Evolutionary conservation across 2,329 filamentous ascomycete genomes (phyloP).

Genomic region (Stemphylium vesicarium): DNA sequence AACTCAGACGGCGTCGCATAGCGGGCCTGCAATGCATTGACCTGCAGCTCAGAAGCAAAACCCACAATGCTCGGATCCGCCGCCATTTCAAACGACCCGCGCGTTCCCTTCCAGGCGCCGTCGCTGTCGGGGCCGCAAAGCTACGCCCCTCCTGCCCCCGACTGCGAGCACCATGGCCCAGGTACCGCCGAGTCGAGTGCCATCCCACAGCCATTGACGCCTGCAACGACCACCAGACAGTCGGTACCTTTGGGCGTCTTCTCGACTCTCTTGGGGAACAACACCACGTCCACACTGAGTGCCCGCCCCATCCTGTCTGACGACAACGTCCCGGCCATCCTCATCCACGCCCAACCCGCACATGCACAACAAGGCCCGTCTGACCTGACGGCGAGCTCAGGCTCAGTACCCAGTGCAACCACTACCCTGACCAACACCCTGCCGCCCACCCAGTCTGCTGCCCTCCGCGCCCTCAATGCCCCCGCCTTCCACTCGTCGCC

Average conservation of each 20-base stretch:
- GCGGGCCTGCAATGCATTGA: slow-evolving; percentile 49
- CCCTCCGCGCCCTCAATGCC: slow-evolving; percentile 48
- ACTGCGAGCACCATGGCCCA: slow-evolving; percentile 26
- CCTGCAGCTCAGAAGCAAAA: slow-evolving; percentile 43
- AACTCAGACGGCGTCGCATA: slow-evolving; percentile 41
- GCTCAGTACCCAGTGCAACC: slow-evolving; percentile 45
- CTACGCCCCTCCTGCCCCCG: slow-evolving; percentile 24
- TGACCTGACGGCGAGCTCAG: slow-evolving; percentile 41
- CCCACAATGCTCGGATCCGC: slow-evolving; percentile 42
- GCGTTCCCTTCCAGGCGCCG: slow-evolving; percentile 33
- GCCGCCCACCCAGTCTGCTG: slow-evolving; percentile 46
- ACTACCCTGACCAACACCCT: slow-evolving; percentile 47
- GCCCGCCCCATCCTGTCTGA: slow-evolving; percentile 19
- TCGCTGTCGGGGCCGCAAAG: slow-evolving; percentile 14
- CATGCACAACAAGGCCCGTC: slow-evolving; percentile 36
- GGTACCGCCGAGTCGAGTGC: slow-evolving; percentile 27
- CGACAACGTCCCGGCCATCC: slow-evolving; percentile 30
- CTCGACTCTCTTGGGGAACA: slow-evolving; percentile 40
- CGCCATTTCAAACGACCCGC: slow-evolving; percentile 32
- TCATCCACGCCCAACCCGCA: slow-evolving; percentile 39
- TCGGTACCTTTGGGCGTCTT: slow-evolving; percentile 42
- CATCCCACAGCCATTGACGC: slow-evolving; percentile 43
- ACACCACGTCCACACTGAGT: slow-evolving; percentile 25
- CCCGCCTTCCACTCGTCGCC: slow-evolving; percentile 46
- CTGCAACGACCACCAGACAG: slow-evolving; percentile 45